These are phyloP conservation scores for Fusarium sp. DNA, from an alignment of 2,329 filamentous ascomycete genomes.

Conservation along the genomic window DNA sequence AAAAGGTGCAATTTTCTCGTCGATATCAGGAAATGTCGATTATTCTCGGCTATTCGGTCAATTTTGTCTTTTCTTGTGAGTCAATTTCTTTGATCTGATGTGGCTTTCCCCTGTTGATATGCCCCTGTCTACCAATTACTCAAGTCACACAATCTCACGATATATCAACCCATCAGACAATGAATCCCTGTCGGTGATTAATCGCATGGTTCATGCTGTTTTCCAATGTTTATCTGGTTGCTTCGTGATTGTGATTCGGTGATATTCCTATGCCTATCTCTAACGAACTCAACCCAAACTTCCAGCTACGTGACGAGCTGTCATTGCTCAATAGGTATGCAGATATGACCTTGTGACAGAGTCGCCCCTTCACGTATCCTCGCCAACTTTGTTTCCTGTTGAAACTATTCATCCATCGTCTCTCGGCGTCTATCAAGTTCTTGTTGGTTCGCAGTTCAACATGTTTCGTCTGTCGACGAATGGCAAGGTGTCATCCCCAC, in stretches of 20 bases:
- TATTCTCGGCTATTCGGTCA: neutral
- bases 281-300: neutral
- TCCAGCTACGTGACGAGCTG: neutral
- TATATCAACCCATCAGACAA: constrained; percentile 6
- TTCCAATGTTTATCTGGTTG: neutral
- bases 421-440: neutral
- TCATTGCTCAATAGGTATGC: neutral
- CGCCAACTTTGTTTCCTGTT: neutral
- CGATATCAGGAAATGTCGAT: constrained; percentile 15
- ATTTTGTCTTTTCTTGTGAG: neutral
- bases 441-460: neutral
- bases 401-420: neutral
- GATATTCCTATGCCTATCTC: neutral
- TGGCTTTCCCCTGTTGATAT: neutral
- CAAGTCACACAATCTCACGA: constrained; percentile 12
- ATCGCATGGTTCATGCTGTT: neutral
- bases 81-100: neutral
- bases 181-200: neutral
- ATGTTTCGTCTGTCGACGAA: neutral
- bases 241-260: neutral
- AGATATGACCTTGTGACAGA: neutral
- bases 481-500: constrained; percentile 16
- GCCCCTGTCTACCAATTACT: constrained; percentile 1
- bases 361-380: neutral
- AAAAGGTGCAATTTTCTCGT: neutral